A percentile compares a stretch with the other conserved stretches of the same genome.
These are phyloP conservation scores for Arthrobotrys pseudoclavata DNA, from an alignment of 2,329 filamentous ascomycete species.

Conservation along the genomic window DNA sequence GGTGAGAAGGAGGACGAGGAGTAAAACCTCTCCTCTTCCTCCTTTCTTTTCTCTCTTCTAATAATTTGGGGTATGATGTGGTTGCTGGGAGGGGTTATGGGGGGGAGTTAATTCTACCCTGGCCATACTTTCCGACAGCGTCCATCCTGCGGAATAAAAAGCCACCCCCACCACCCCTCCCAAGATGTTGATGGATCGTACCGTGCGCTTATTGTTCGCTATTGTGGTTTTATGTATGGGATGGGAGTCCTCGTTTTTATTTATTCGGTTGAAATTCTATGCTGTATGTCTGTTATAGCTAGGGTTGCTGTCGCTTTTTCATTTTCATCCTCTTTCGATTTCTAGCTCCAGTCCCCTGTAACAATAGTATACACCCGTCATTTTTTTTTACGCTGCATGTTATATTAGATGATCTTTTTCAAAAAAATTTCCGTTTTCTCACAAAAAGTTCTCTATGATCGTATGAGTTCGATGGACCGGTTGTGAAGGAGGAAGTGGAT, in stretches of 20 bases:
- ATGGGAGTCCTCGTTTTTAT: slow-evolving; percentile 47
- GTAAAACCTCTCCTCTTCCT: neutral
- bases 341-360: slow-evolving; percentile 30
- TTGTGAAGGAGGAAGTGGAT: neutral
- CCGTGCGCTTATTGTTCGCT: neutral
- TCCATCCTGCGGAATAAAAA: neutral
- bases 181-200: neutral
- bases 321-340: neutral
- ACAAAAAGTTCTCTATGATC: slow-evolving; percentile 18
- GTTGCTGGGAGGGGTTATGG: neutral
- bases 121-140: neutral
- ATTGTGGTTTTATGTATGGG: slow-evolving; percentile 37
- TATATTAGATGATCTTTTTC: slow-evolving; percentile 47
- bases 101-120: neutral
- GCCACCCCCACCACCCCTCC: neutral
- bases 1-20: slow-evolving; percentile 63
- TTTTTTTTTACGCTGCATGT: slow-evolving; percentile 25
- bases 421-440: neutral
- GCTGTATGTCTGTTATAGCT: slow-evolving; percentile 29
- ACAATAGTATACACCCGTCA: slow-evolving; percentile 47
- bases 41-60: neutral
- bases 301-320: slow-evolving; percentile 10
- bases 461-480: no score
- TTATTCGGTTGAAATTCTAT: slow-evolving; percentile 11
- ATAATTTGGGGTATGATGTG: neutral